Evolutionary conservation across 1,284 basidiomycete species (phyloP), one percentile per base, ranked within the genome.

Genomic region (Naganishia liquefaciens): DNA sequence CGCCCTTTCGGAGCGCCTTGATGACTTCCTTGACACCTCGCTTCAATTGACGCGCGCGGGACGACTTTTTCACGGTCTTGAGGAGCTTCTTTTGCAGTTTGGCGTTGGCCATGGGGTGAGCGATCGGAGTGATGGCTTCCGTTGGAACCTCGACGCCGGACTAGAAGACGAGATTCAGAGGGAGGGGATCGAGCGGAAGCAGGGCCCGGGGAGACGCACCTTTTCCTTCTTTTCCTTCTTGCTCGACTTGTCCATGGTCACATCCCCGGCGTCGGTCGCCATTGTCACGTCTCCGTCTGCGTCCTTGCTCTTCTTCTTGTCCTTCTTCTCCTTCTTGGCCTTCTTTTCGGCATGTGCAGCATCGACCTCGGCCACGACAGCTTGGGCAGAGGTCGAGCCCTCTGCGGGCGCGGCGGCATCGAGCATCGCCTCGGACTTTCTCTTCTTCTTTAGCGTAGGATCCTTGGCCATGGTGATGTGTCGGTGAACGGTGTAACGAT

Each of bases 21-120:
- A 95, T 92, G 40, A 97, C 91, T 78, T 97, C 93, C 80, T 97
- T 97, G 58, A 97, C 93, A 50, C 93, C 93, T 54, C 93, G 86
- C 80, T 94, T 95, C 42, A 97, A 88, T 79, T 94, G 91, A 68
- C 93, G 85, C 53, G 87, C 87, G 79, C 94, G 96, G 37, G 91
- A 92, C 21, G 93, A 91, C 81, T 89, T 91, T 81, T 93, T 95
- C 71, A 95, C 89, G 2, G 89, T 89, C 79, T 91, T 93, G 81
- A 95, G 88, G 44, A 97, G 80, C 79, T 93, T 95, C 80, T 95
- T 97, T 58, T 88, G 79, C 30, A 96, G 83, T 81, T 96, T 97
- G 81, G 88, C 92, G 77, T 88, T 87, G 21, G 94, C 93, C 40
- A 97, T 82, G 13, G 93, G 93, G 69, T 88, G 86, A 7, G 93